phyloP scores from a whole-genome alignment of 331 rosid genomes.

The Quercus phellos region DNA sequence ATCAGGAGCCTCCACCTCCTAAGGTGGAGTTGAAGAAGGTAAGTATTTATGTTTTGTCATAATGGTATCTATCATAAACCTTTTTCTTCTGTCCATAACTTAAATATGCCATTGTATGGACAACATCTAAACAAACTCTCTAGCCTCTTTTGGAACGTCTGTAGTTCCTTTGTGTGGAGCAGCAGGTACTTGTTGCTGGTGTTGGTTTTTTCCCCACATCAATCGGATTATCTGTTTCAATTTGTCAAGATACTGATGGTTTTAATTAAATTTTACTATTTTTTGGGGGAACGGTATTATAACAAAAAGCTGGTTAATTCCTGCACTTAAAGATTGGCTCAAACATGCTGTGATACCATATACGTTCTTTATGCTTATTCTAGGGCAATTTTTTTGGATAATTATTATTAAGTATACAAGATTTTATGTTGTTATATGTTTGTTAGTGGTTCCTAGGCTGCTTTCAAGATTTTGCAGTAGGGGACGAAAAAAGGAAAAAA shows the following conservation, averaged over 20 bases:
- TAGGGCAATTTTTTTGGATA: neutral
- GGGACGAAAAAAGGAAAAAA: neutral
- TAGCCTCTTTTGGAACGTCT: neutral
- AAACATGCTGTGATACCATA: neutral
- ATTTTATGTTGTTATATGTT: neutral
- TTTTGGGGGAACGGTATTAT: neutral
- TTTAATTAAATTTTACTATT: neutral
- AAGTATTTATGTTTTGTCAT: conserved; percentile 3
- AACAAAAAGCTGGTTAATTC: neutral
- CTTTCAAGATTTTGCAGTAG: neutral
- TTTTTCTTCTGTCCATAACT: neutral
- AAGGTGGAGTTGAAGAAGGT: conserved; percentile 92
- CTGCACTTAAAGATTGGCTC: neutral
- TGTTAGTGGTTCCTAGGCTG: neutral
- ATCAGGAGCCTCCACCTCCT: conserved; percentile 97
- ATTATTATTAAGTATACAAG: neutral
- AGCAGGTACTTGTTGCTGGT: neutral
- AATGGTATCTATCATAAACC: neutral
- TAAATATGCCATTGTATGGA: neutral
- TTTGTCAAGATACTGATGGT: neutral
- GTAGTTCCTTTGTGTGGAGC: neutral
- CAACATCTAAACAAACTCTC: neutral
- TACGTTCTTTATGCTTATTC: neutral
- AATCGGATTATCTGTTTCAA: neutral
- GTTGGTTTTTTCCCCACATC: neutral